Percentiles rank a stretch among this genome's conserved stretches.
phyloP scores from a whole-genome alignment of 2,329 filamentous ascomycete species.

The Talaromyces sp. region DNA sequence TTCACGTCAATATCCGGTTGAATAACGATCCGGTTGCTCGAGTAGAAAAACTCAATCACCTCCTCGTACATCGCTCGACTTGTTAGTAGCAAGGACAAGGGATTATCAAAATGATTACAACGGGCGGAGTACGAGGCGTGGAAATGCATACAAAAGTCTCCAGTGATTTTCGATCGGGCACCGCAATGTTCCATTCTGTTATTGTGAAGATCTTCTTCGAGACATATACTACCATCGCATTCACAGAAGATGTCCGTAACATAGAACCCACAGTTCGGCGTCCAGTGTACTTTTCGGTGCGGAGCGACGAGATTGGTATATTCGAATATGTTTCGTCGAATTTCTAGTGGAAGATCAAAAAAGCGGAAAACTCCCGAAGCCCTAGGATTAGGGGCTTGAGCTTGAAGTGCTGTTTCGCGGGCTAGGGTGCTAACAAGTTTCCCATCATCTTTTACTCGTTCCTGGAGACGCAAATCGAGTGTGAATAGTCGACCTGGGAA shows the following conservation, averaged over 20 bases:
- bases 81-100: background rate
- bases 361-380: background rate
- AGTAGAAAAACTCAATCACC: background rate
- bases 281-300: background rate
- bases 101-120: background rate
- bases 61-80: background rate
- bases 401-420: background rate
- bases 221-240: background rate
- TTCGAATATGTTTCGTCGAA: background rate
- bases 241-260: background rate
- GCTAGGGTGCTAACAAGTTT: background rate
- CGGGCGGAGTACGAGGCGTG: background rate
- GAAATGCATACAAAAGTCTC: background rate
- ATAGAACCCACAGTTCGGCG: background rate
- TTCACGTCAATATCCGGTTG: background rate
- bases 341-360: background rate
- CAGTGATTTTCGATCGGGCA: background rate
- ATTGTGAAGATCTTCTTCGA: background rate
- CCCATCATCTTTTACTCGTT: too few relatives aligned
- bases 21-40: background rate
- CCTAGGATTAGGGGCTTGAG: background rate
- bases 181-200: background rate
- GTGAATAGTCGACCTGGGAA: too few relatives aligned
- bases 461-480: too few relatives aligned
- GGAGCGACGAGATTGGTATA: background rate